Evolutionary conservation across 257 asterid species (phyloP), one percentile per base, ranked within the genome.

Genomic region (Jacaranda copaia): DNA sequence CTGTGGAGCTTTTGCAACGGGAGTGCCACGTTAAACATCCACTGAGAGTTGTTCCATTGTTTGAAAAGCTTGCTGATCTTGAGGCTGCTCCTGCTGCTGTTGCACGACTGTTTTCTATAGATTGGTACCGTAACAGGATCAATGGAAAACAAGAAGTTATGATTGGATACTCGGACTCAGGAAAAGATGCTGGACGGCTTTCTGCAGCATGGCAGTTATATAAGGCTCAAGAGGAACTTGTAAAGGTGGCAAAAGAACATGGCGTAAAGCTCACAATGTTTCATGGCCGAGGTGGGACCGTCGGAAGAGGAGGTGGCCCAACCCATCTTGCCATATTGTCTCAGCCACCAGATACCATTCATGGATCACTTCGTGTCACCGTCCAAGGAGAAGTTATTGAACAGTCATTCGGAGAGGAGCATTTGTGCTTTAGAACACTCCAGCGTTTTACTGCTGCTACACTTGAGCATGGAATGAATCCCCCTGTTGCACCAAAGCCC

Each of bases 381-480:
- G 96, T 94, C 83, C 98, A 94, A 73, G 98, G 98, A 13, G 98
- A 94, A 80, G 98, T 94, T 36, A 94, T 94, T 40, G 98, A 94
- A 45, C 94, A 90, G 80, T 92, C 94, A 3, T 94, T 94, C 65
- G 98, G 97, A 62, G 98, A 94, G 86, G 98, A 92, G 82, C 98
- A 92, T 75, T 70, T 94, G 79, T 94, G 98, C 85, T 94, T 94
- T 80, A 85, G 98, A 74, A 92, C 98, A 2, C 91, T 94, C 18
- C 98, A 94, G 84, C 88, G 98, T 42, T 94, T 87, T 70, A 91
- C 98, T 0, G 98, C 98, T 68, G 98, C 98, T n/a, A 94, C 98
- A n/a, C 95, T 94, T 5, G 98, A 94, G 91, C 98, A 94, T 53
- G 98, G 98, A 10, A 94, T 94, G 98, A 79, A 87, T 32, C 97